Evolutionary conservation across 306 rosid species (phyloP), one percentile per base, ranked within the genome.

Genomic region (Begonia masoniana): DNA sequence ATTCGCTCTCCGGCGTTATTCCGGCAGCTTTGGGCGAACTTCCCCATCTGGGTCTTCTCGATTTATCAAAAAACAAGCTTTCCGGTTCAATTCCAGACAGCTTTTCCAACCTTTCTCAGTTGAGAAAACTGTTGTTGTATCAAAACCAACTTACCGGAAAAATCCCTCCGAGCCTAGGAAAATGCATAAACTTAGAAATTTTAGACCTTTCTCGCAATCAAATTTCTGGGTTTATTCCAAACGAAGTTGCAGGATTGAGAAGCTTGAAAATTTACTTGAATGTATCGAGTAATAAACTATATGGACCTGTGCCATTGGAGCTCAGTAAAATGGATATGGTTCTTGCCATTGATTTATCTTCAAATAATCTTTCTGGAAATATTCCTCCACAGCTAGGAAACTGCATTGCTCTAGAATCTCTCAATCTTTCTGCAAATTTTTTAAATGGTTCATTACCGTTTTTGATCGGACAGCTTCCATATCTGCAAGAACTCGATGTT

Each of bases 271-370:
- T 91, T 6, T 81, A 83, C 74, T 58, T 91, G 81, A 86, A 85
- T 51, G 63, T 85, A 55, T 91, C 99, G 21, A 77, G 75, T 55
- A 91, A 83, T 56, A 54, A 66, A 71, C 68, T 91, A 45, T 49
- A 68, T 21, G 96, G 99, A 5, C 54, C 69, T 26, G 41, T 91
- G 10, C 94, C 96, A 58, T 70, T 85, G 50, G 94, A 91, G 69
- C 73, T 91, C 17, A 81, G 88, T 61, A 91, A 91, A 81, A 91
- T 91, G 99, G 88, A 85, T 45, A 85, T 91, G 99, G 84, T 91
- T 31, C 78, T 91, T 14, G 82, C 86, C 14, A 74, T 91, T 55
- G 99, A 91, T 50, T 60, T 91, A 39, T 91, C 99, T 15, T 61
- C 69, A 50, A 91, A 91, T 68, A 78, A 85, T 57, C 75, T 91